phyloP scores from a whole-genome alignment of 305 asterid species.

The Rubia peregrina region DNA sequence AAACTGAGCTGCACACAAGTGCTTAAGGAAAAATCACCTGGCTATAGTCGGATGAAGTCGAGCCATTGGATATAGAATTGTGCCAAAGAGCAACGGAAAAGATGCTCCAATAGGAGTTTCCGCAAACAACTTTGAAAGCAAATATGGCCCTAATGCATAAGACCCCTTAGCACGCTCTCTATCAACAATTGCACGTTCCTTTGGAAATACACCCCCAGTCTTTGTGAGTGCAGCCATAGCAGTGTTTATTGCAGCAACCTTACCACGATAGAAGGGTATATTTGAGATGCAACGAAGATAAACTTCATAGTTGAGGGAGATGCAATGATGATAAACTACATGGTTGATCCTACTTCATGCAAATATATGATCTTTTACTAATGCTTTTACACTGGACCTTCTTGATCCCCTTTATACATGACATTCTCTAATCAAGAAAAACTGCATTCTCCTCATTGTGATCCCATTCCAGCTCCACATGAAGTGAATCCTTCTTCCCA shows the following conservation, averaged over 20 bases:
- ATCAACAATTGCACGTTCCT: slow-evolving; percentile 95
- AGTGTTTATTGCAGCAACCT: slow-evolving; percentile 99
- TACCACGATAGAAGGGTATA: slow-evolving; percentile 18
- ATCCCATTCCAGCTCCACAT: not conserved
- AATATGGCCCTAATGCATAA: slow-evolving; percentile 81
- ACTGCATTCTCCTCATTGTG: not conserved
- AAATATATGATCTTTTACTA: not conserved
- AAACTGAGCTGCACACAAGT: not conserved
- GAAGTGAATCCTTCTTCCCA: not conserved
- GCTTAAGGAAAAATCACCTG: slow-evolving; percentile 39
- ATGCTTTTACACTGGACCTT: not conserved
- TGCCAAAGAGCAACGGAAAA: slow-evolving; percentile 88
- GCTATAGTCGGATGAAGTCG: slow-evolving; percentile 81
- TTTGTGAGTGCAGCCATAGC: slow-evolving; percentile 99
- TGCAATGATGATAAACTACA: not conserved
- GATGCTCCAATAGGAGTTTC: slow-evolving; percentile 97
- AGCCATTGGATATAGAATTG: slow-evolving; percentile 91
- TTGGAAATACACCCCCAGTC: slow-evolving; percentile 93
- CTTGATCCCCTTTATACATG: not conserved
- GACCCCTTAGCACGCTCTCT: slow-evolving; percentile 90
- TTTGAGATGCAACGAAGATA: not conserved
- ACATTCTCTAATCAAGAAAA: not conserved
- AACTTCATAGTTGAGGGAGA: no score
- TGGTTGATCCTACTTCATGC: not conserved
- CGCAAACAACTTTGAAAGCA: slow-evolving; percentile 86